These are phyloP conservation scores for Rutstroemia sp. DNA, from an alignment of 2,329 filamentous ascomycete genomes.

Conservation along the genomic window DNA sequence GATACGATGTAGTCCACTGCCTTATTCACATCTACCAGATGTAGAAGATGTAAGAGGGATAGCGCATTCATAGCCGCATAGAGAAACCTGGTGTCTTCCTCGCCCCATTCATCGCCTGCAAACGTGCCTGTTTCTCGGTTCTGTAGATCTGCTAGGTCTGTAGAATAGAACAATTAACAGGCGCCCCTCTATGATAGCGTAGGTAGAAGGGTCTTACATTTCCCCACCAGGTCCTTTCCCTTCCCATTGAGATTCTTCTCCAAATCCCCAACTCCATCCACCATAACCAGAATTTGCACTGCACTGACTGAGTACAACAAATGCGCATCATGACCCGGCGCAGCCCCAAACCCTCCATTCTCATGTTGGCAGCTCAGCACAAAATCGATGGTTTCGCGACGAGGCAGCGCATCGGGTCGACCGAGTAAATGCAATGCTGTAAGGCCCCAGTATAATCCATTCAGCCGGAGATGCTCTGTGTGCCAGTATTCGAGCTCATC, in stretches of 20 bases:
- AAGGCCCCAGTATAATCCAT: constrained; percentile 94
- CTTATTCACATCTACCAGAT: constrained; percentile 69
- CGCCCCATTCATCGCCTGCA: constrained; percentile 91
- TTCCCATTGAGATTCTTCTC: constrained; percentile 46
- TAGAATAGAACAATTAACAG: background rate
- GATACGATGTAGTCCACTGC: constrained; percentile 72
- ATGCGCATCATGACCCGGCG: constrained; percentile 89
- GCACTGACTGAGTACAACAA: constrained; percentile 95
- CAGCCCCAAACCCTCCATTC: constrained; percentile 86
- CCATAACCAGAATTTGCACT: constrained; percentile 82
- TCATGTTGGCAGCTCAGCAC: constrained; percentile 91
- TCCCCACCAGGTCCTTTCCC: constrained; percentile 65
- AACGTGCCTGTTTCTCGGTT: constrained; percentile 79
- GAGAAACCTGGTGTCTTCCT: constrained; percentile 89
- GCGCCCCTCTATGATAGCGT: background rate
- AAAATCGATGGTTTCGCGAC: constrained; percentile 77
- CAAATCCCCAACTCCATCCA: constrained; percentile 78
- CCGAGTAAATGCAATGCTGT: constrained; percentile 80
- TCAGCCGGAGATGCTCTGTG: constrained; percentile 91
- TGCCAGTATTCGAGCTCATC: constrained; percentile 98
- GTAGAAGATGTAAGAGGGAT: constrained; percentile 69
- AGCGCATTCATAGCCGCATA: constrained; percentile 86
- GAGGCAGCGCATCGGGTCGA: constrained; percentile 72
- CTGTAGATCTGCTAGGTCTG: constrained; percentile 76
- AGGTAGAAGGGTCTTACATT: constrained; percentile 51